Base-by-base conservation (phyloP, 768 basidiomycete species). In the Phaeotremella fagi region DNA sequence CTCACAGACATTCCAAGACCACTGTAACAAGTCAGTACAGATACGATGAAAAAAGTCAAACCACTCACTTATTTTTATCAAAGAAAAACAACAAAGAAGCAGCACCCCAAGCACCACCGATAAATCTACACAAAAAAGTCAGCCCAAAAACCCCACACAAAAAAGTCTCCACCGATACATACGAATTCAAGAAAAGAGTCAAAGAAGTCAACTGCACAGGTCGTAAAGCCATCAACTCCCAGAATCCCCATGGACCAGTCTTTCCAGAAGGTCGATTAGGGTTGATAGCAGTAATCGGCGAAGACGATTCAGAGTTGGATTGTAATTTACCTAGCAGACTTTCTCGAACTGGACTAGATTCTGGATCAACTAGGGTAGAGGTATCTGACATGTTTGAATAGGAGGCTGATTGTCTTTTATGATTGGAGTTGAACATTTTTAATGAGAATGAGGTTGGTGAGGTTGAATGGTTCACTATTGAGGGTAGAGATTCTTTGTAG, bases 31-130 rank as follows among this genome's bases (percentile, higher is more conserved):
- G n/a, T 9, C 45, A 25, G 27, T 22, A 42, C 22, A 28, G 18
- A 46, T 33, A 20, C 20, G n/a, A 27, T 14, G 27, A 33, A 20
- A 6, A 27, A 23, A 23, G 22, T 22, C 42, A 27, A 29, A 27
- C n/a, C 15, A 55, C 70, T 65, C 52, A 72, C 70, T 67, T 67
- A 18, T 66, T 64, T n/a, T 45, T 27, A 25, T 70, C 71, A 43
- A 69, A 74, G 60, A 72, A 71, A 56, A 71, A 74, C 26, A 74
- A 44, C 7, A 74, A 36, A 1, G 66, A 67, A 4, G 65, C 71
- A 4, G 72, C 72, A 14, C 28, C 55, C 70, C 70, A 72, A 9
- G 64, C 70, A 9, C 68, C 65, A 25, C 57, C 54, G 4, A 71
- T 61, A 45, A 73, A 73, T 5, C 72, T 73, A 35, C 18, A 3